Conservation (phyloP, 2,329 filamentous ascomycete species). For the Venturia oleaginea region DNA sequence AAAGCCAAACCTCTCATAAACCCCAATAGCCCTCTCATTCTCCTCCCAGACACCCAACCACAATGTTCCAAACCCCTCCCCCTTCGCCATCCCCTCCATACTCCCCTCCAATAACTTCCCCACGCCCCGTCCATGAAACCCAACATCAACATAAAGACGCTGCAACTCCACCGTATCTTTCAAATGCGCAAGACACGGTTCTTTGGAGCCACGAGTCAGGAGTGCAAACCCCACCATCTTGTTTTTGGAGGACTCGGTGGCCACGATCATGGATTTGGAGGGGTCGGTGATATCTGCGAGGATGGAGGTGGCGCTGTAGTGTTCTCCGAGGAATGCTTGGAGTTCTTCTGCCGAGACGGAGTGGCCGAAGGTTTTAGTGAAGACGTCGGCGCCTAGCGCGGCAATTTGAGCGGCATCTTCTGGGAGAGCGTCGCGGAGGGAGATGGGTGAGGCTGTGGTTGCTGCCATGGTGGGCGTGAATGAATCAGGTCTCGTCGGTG, state of each 20-base stretch:
- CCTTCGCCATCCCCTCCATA: constrained; percentile 23
- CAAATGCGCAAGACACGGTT: constrained; percentile 30
- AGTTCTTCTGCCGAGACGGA: background rate
- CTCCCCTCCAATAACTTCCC: constrained; percentile 25
- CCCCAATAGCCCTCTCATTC: constrained; percentile 30
- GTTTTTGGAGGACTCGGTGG: constrained; percentile 8
- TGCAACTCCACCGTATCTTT: constrained; percentile 33
- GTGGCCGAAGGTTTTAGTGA: background rate
- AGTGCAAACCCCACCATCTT: constrained; percentile 34
- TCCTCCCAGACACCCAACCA: constrained; percentile 44
- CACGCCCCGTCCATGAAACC: constrained; percentile 31
- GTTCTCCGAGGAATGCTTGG: background rate
- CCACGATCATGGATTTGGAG: constrained; percentile 4
- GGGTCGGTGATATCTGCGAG: background rate
- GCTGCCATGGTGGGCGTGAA: background rate
- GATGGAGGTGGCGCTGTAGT: background rate
- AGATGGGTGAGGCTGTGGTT: background rate
- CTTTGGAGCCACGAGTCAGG: constrained; percentile 29
- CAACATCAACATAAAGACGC: constrained; percentile 33
- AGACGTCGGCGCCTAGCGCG: background rate
- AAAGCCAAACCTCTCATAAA: constrained; percentile 37
- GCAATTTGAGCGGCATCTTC: background rate
- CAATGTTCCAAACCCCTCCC: constrained; percentile 30
- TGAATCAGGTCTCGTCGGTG: background rate
- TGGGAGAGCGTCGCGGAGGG: background rate